These are phyloP conservation scores for Leccinum variicolor DNA, from an alignment of 768 basidiomycete species.

Conservation along the genomic window DNA sequence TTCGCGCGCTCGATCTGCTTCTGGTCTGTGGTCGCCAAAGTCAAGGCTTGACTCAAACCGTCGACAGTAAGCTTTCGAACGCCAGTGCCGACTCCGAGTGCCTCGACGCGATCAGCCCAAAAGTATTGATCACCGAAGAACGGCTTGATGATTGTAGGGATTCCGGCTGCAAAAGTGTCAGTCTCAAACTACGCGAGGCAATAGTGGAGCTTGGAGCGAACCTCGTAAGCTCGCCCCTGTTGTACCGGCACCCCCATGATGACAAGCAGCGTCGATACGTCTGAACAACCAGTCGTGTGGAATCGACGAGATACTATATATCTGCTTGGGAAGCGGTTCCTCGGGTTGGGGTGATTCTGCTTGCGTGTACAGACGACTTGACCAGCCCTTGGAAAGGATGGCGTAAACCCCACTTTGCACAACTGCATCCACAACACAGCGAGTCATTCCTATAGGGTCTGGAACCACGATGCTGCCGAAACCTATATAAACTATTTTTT, in stretches of 20 bases:
- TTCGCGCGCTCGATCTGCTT: slow-evolving; percentile 88
- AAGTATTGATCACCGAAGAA: slow-evolving; percentile 99
- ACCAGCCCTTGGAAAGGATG: slow-evolving; percentile 98
- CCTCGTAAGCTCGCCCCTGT: slow-evolving; percentile 93
- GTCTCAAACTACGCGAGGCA: not conserved
- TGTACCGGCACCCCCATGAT: slow-evolving; percentile 97
- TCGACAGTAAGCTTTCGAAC: slow-evolving; percentile 86
- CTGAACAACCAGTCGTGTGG: slow-evolving; percentile 97
- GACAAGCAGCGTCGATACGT: slow-evolving; percentile 93
- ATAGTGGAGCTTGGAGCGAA: slow-evolving; percentile 31
- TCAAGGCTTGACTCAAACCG: slow-evolving; percentile 72
- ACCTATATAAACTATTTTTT: slow-evolving; percentile 96
- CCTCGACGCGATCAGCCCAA: slow-evolving; percentile 98
- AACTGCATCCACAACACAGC: slow-evolving; percentile 86
- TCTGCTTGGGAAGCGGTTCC: slow-evolving; percentile 70
- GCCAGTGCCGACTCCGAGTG: slow-evolving; percentile 84
- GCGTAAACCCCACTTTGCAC: slow-evolving; percentile 83
- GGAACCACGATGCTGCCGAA: slow-evolving; percentile 98
- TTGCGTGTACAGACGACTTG: slow-evolving; percentile 78
- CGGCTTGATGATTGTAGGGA: slow-evolving; percentile 93
- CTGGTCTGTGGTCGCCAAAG: slow-evolving; percentile 77
- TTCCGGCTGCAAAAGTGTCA: slow-evolving; percentile 56
- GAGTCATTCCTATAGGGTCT: slow-evolving; percentile 90
- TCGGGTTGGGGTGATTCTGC: slow-evolving; percentile 58
- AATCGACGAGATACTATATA: slow-evolving; percentile 80